These are phyloP conservation scores for Schwanniomyces sp. DNA, from an alignment of 805 yeast genomes.

Conservation along the genomic window DNA sequence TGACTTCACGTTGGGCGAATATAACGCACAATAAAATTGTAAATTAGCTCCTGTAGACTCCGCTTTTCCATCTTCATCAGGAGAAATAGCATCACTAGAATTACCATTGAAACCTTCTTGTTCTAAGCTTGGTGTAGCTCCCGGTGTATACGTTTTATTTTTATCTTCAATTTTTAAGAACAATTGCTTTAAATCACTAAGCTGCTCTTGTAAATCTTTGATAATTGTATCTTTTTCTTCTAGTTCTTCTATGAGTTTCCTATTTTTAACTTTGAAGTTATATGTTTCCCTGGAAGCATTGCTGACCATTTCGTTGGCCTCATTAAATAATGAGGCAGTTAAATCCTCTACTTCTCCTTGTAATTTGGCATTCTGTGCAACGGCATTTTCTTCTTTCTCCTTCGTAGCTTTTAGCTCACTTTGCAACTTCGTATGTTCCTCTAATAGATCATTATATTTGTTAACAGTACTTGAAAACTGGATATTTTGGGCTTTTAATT, in stretches of 20 bases:
- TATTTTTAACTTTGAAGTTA: conserved; percentile 58
- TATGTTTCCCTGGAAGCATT: conserved; percentile 70
- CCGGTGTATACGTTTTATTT: conserved; percentile 13
- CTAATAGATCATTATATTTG: conserved; percentile 26
- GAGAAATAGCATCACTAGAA: not conserved
- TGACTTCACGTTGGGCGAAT: conserved; percentile 34
- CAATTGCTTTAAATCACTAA: conserved; percentile 61
- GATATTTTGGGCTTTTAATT: conserved; percentile 21
- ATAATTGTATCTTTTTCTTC: conserved; percentile 70
- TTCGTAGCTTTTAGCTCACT: conserved; percentile 18
- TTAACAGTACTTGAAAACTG: conserved; percentile 17
- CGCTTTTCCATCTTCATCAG: conserved; percentile 6
- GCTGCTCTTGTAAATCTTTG: conserved; percentile 63
- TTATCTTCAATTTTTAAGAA: conserved; percentile 55
- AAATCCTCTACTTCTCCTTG: conserved; percentile 79
- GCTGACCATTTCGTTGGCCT: conserved; percentile 83
- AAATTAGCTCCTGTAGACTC: not conserved
- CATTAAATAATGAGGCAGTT: conserved; percentile 73
- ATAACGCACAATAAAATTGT: conserved; percentile 24
- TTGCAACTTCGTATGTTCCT: conserved; percentile 31
- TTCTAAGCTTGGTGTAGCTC: conserved; percentile 13
- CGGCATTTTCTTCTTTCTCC: conserved; percentile 46
- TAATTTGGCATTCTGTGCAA: conserved; percentile 57
- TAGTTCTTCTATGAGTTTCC: conserved; percentile 50
- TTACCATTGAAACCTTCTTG: not conserved